phyloP scores from a whole-genome alignment of 2,329 filamentous ascomycete species.

The Penicillium carneum region DNA sequence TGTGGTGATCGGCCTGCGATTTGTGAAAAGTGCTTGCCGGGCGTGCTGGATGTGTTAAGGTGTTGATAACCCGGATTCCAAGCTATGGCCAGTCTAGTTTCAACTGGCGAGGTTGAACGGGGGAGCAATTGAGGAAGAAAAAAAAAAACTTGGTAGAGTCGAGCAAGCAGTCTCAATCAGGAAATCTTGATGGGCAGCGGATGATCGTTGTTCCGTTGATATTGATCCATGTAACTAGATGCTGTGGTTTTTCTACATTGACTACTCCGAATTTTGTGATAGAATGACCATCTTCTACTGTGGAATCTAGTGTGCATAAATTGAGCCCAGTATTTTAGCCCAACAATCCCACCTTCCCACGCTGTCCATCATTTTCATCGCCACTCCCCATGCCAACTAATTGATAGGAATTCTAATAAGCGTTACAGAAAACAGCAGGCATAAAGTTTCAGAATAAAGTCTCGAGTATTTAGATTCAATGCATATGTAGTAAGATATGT shows the following conservation, averaged over 20 bases:
- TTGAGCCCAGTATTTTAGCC: background rate
- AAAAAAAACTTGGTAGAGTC: constrained; percentile 28
- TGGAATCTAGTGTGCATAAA: background rate
- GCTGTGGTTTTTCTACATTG: background rate
- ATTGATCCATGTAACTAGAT: background rate
- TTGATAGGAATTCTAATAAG: no score
- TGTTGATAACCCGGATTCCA: background rate
- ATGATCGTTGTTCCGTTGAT: constrained; percentile 39
- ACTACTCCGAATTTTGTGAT: no score
- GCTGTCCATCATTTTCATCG: background rate
- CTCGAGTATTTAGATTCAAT: background rate
- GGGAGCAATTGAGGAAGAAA: constrained; percentile 19
- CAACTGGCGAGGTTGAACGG: background rate
- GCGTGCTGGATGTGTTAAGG: background rate
- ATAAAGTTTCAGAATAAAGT: background rate
- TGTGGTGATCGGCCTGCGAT: constrained; percentile 20
- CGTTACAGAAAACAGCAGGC: background rate
- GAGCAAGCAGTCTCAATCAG: constrained; percentile 35
- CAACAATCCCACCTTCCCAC: no score
- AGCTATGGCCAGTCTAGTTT: background rate
- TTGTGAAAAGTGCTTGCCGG: background rate
- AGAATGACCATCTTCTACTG: background rate
- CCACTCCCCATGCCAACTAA: background rate
- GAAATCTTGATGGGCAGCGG: constrained; percentile 43
- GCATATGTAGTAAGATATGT: constrained; percentile 28